These are phyloP conservation scores for Escovopsis sp. DNA, from an alignment of 2,329 filamentous ascomycete species.

Conservation along the genomic window DNA sequence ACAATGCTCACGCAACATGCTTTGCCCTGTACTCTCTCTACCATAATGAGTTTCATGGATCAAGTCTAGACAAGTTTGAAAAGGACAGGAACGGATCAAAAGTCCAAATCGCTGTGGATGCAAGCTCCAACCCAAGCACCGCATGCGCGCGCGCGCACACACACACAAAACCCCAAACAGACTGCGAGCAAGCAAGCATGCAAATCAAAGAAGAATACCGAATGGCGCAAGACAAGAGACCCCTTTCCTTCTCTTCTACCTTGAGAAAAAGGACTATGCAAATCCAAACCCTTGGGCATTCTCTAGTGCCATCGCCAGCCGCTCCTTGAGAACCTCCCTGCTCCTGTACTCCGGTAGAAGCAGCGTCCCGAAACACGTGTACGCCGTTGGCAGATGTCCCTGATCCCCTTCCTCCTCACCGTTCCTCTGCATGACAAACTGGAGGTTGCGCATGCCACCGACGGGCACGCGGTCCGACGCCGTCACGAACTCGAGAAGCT, in stretches of 20 bases:
- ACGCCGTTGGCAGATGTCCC: conserved; percentile 62
- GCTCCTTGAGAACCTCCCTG: conserved; percentile 53
- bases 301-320: conserved; percentile 71
- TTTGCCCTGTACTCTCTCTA: no score
- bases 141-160: no score
- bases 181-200: no score
- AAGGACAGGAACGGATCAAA: no score
- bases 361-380: conserved; percentile 86
- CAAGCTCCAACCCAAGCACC: no score
- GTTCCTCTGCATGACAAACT: conserved; percentile 72
- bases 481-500: conserved; percentile 85
- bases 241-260: conserved; percentile 3
- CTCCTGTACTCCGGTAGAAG: conserved; percentile 69
- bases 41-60: no score
- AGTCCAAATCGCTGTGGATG: no score
- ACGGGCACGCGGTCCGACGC: conserved; percentile 83
- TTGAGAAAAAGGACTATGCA: conserved; percentile 32
- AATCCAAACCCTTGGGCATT: conserved; percentile 84
- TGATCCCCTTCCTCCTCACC: conserved; percentile 41
- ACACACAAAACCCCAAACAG: no score
- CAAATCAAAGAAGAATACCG: no score
- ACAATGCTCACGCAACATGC: no score
- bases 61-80: no score
- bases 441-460: conserved; percentile 65
- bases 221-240: no score